Conservation (phyloP, 257 asterid genomes). For the Gardenia jasminoides region DNA sequence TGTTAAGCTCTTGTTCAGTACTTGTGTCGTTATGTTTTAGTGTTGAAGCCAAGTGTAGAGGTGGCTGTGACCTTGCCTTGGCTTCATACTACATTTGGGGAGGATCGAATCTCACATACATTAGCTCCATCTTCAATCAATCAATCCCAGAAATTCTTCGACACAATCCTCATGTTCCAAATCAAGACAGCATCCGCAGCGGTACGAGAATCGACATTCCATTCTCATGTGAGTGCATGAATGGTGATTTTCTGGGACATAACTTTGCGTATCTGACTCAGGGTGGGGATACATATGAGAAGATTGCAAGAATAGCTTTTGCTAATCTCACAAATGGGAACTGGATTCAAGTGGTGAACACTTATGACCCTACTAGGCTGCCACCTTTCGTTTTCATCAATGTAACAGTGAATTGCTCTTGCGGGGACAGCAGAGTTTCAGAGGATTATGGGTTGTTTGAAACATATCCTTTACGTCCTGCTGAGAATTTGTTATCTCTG, state of each 20-base stretch:
- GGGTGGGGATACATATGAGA: constrained; percentile 55
- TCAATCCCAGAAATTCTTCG: constrained; percentile 37
- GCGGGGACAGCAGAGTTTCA: constrained; percentile 59
- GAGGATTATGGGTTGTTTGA: constrained; percentile 60
- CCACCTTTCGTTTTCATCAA: constrained; percentile 51
- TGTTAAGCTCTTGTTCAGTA: constrained; percentile 11
- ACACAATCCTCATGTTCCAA: constrained; percentile 39
- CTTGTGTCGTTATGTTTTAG: constrained; percentile 22
- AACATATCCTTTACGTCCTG: constrained; percentile 54
- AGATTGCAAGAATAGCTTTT: constrained; percentile 42
- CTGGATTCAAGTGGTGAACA: constrained; percentile 70
- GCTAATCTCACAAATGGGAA: constrained; percentile 59
- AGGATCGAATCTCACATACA: constrained; percentile 65
- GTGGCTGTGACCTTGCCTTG: constrained; percentile 60
- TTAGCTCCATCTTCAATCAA: constrained; percentile 43
- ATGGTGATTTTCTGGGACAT: constrained; percentile 75
- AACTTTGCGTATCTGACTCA: constrained; percentile 52
- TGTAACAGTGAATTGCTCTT: constrained; percentile 78
- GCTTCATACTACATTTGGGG: constrained; percentile 63
- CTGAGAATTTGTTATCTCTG: constrained; percentile 45
- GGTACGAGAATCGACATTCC: constrained; percentile 60
- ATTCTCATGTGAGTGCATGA: constrained; percentile 73
- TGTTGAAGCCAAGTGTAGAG: constrained; percentile 52
- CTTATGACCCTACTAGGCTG: constrained; percentile 45
- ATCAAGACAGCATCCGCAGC: constrained; percentile 32